phyloP scores from a whole-genome alignment of 129 eudicot species.

The Cynara cardunculus region DNA sequence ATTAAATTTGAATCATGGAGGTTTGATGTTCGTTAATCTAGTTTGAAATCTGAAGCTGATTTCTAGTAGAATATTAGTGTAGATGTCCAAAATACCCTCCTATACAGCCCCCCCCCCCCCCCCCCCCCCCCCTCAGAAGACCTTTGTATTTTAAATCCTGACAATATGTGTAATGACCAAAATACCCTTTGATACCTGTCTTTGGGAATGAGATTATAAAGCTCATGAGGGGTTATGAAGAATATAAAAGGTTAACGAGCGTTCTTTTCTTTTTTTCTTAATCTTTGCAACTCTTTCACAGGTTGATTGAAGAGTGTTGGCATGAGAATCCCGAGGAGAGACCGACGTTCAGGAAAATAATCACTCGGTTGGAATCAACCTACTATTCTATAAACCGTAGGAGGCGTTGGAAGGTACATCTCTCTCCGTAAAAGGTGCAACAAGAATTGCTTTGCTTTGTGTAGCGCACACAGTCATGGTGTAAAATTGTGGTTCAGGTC shows the following conservation, averaged over 20 bases:
- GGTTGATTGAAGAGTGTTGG: slow-evolving; percentile 95
- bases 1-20: not conserved
- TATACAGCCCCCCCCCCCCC: not conserved
- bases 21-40: not conserved
- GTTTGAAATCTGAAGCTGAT: not conserved
- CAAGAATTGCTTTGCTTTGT: not conserved
- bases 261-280: not conserved
- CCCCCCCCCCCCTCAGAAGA: not conserved
- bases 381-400: slow-evolving; percentile 41
- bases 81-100: not conserved
- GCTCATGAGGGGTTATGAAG: not conserved
- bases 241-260: not conserved
- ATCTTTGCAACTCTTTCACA: not conserved
- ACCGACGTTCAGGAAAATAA: slow-evolving; percentile 82
- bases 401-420: slow-evolving; percentile 75
- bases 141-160: not conserved
- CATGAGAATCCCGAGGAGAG: slow-evolving; percentile 63
- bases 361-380: slow-evolving; percentile 60
- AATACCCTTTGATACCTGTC: not conserved
- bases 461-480: slow-evolving; percentile 5
- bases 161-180: not conserved
- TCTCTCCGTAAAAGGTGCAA: not conserved
- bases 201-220: not conserved
- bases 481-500: slow-evolving; percentile 43
- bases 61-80: not conserved